Conservation (phyloP, 441 rosid genomes). For the Populus hybrid region DNA sequence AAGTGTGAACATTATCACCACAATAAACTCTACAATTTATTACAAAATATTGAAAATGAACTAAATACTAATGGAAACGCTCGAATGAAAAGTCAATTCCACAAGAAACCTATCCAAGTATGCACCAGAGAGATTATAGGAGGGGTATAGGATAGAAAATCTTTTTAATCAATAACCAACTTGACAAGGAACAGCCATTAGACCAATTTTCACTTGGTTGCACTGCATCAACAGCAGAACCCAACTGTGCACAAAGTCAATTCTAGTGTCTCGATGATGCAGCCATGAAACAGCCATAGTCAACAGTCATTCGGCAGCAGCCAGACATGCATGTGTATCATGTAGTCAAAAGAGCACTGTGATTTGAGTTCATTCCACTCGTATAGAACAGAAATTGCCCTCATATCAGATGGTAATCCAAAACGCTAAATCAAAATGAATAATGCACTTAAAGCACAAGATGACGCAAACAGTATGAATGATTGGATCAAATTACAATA, state of each 20-base stretch:
- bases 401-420: not conserved
- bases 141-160: not conserved
- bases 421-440: conserved; percentile 6
- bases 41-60: conserved; percentile 29
- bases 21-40: conserved; percentile 40
- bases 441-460: not conserved
- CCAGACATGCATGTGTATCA: not conserved
- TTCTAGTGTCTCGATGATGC: not conserved
- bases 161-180: not conserved
- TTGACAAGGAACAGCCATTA: not conserved
- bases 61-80: conserved; percentile 10
- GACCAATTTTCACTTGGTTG: conserved; percentile 9
- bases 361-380: not conserved
- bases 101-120: not conserved
- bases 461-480: not conserved
- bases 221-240: not conserved
- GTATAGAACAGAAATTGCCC: not conserved
- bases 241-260: not conserved
- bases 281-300: not conserved
- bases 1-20: conserved; percentile 65
- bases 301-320: not conserved
- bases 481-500: conserved; percentile 32
- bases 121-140: not conserved
- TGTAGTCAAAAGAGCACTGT: not conserved
- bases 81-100: conserved; percentile 12